Conservation (phyloP, 2,329 filamentous ascomycete genomes). For the Sclerotinia subarctica region DNA sequence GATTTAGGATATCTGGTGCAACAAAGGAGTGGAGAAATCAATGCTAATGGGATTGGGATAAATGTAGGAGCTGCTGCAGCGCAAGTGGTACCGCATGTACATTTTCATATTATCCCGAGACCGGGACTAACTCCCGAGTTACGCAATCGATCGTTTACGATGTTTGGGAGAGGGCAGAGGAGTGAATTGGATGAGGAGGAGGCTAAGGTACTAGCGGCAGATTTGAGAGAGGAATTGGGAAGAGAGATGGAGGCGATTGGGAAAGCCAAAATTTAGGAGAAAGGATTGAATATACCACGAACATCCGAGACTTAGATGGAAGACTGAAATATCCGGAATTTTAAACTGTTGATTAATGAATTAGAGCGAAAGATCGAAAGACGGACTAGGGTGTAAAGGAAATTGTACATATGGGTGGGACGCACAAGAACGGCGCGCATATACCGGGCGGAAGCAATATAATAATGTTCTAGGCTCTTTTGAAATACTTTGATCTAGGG, state of each 20-base stretch:
- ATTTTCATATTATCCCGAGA: conserved; percentile 90
- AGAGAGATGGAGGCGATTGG: conserved; percentile 43
- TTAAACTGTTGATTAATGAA: not conserved
- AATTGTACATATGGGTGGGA: conserved; percentile 1
- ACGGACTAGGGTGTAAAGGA: not conserved
- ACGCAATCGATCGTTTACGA: conserved; percentile 63
- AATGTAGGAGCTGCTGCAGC: conserved; percentile 69
- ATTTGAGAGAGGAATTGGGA: conserved; percentile 50
- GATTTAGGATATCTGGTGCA: not conserved
- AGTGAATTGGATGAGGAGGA: conserved; percentile 77
- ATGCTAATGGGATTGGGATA: conserved; percentile 19
- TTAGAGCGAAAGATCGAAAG: not conserved
- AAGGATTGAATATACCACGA: not conserved
- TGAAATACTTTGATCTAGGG: not conserved
- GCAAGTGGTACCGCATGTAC: conserved; percentile 89
- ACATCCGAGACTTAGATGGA: not conserved
- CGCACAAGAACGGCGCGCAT: not conserved
- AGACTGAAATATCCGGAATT: conserved; percentile 1
- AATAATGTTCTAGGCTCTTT: not conserved
- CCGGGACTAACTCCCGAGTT: conserved; percentile 58
- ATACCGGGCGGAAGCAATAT: not conserved
- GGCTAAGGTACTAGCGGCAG: conserved; percentile 56
- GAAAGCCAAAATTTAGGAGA: conserved; percentile 29
- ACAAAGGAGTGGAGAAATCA: conserved; percentile 1
- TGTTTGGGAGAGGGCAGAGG: conserved; percentile 73